A percentile compares a stretch with the other conserved stretches of the same genome.
phyloP scores from a whole-genome alignment of 2,329 filamentous ascomycete species.

The Xylaria sp. region DNA sequence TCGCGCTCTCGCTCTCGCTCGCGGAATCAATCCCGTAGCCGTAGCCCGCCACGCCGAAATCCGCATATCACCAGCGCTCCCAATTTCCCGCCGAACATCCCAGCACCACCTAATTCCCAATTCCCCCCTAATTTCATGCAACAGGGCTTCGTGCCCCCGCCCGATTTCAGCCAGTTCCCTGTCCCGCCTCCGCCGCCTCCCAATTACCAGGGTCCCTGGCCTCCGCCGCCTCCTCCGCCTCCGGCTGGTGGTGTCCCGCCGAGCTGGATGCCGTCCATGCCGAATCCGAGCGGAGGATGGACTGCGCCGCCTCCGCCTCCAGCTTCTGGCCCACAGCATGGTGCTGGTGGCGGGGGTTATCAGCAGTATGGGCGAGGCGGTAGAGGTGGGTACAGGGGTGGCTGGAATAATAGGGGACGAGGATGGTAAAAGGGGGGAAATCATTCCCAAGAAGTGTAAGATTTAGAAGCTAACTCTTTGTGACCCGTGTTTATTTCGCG shows the following conservation, averaged over 20 bases:
- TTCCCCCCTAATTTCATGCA: conserved; percentile 24
- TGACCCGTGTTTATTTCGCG: not conserved
- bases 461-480: conserved; percentile 13
- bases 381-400: conserved; percentile 29
- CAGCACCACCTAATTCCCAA: conserved; percentile 18
- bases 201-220: conserved; percentile 24
- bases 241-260: conserved; percentile 22
- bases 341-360: conserved; percentile 22
- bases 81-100: conserved; percentile 7
- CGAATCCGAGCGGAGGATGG: conserved; percentile 19
- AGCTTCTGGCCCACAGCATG: conserved; percentile 16
- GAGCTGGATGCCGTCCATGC: conserved; percentile 25
- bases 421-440: conserved; percentile 22
- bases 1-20: conserved; percentile 25
- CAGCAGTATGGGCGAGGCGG: conserved; percentile 31
- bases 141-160: conserved; percentile 19
- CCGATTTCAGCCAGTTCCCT: conserved; percentile 24
- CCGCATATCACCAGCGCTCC: conserved; percentile 12
- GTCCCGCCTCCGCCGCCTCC: conserved; percentile 28
- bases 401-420: conserved; percentile 27
- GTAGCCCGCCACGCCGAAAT: conserved; percentile 7
- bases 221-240: conserved; percentile 24
- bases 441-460: not conserved
- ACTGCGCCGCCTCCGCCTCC: conserved; percentile 24
- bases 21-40: conserved; percentile 17